Evolutionary conservation across 1,139 yeast genomes (phyloP).

Genomic region (Sugiyamaella grinbergsii): DNA sequence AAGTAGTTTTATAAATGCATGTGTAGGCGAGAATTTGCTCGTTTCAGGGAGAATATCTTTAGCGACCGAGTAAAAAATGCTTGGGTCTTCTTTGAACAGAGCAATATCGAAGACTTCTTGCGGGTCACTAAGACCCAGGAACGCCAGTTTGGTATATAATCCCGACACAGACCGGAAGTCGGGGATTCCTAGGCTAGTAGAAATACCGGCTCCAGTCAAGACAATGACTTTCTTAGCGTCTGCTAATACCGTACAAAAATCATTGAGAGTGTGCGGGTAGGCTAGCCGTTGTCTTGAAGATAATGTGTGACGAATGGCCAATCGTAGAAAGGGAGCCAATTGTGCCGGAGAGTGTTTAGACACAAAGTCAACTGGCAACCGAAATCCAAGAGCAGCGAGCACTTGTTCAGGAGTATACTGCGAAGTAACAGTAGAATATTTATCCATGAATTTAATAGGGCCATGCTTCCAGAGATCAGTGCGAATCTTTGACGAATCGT

Average conservation of each 20-base stretch:
- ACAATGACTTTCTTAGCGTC: constrained; percentile 68
- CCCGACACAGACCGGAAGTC: constrained; percentile 93
- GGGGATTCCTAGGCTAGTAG: constrained; percentile 90
- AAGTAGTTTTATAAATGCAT: constrained; percentile 73
- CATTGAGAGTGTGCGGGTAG: constrained; percentile 53
- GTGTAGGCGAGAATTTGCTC: constrained; percentile 71
- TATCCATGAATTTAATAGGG: constrained; percentile 56
- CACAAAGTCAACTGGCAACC: constrained; percentile 37
- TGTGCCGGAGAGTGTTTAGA: constrained; percentile 28
- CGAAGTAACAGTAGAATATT: constrained; percentile 59
- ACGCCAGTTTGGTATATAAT: constrained; percentile 69
- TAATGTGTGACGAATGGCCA: constrained; percentile 39
- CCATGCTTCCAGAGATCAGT: constrained; percentile 64
- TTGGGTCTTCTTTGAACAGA: constrained; percentile 75
- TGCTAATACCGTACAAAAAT: constrained; percentile 56
- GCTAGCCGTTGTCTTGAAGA: constrained; percentile 38
- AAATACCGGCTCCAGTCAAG: constrained; percentile 94
- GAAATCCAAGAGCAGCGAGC: constrained; percentile 45
- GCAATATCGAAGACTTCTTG: constrained; percentile 89
- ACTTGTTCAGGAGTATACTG: constrained; percentile 50
- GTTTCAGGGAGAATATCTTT: constrained; percentile 77
- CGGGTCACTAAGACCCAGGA: constrained; percentile 81
- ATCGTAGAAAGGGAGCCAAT: constrained; percentile 36
- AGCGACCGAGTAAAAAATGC: constrained; percentile 83
- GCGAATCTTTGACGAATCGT: constrained; percentile 54